These are phyloP conservation scores for Penicillium fimorum DNA, from an alignment of 495 filamentous ascomycete species.

Conservation along the genomic window DNA sequence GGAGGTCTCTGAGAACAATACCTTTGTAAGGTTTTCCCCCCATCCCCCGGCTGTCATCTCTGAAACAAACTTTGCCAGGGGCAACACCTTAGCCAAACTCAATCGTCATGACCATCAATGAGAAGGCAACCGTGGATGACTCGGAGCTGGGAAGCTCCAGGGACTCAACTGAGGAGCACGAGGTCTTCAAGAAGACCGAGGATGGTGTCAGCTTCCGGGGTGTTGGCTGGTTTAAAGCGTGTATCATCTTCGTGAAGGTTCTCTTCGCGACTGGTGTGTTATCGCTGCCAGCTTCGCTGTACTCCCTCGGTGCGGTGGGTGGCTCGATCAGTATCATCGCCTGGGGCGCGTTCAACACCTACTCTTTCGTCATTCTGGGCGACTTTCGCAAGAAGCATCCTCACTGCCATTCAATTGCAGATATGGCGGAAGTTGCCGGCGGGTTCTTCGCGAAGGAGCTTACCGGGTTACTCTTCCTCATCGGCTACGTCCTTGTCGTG, in stretches of 20 bases:
- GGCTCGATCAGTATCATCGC: slow-evolving; percentile 54
- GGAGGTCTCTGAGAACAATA: neutral
- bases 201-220: slow-evolving; percentile 53
- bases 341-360: slow-evolving; percentile 60
- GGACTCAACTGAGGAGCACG: slow-evolving; percentile 29
- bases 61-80: neutral
- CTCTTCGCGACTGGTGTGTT: slow-evolving; percentile 58
- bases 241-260: slow-evolving; percentile 55
- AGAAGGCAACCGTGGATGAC: slow-evolving; percentile 1
- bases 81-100: neutral
- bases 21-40: neutral
- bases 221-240: slow-evolving; percentile 51
- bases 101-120: slow-evolving; percentile 3
- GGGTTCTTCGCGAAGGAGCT: slow-evolving; percentile 49
- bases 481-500: slow-evolving; percentile 45
- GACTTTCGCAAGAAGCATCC: slow-evolving; percentile 33
- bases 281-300: slow-evolving; percentile 58
- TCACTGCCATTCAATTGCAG: slow-evolving; percentile 56
- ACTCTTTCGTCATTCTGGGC: slow-evolving; percentile 30
- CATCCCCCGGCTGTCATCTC: neutral
- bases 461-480: slow-evolving; percentile 43
- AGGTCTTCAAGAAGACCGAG: slow-evolving; percentile 51
- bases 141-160: slow-evolving; percentile 4
- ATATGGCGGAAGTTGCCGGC: slow-evolving; percentile 63
- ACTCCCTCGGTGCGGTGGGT: slow-evolving; percentile 58